Evolutionary conservation across 2,329 filamentous ascomycete species (phyloP), one percentile per base, ranked within the genome.

Genomic region (Aspergillus bombycis): DNA sequence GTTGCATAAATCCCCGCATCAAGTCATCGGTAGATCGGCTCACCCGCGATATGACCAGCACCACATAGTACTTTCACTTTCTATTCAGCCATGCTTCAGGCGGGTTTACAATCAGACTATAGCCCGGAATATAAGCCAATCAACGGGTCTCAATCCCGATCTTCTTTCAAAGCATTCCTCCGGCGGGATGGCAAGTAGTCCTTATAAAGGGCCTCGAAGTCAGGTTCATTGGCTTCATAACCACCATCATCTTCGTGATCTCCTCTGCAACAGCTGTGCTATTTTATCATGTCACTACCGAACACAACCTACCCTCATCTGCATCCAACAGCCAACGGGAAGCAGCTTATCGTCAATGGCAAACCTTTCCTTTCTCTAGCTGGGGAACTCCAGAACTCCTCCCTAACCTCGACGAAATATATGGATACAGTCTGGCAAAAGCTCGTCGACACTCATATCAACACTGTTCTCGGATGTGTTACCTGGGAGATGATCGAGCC

Each of bases 401-500:
- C 80, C 1, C 72, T 83, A 54, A 79, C 75, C 10, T 83, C 79
- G 6, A 74, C 78, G 9, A 72, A 76, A 53, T 83, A 79, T 62
- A 84, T 84, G 81, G 68, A 73, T 19, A 72, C 76, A 9, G 71
- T 78, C 8, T 84, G 81, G 80, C 74, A 76, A 36, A 81, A 80
- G 56, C 71, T 83, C 65, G 72, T 71, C 5, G 73, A 73, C 21
- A 79, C 74, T 16, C 73, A 80, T 61, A 71, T 81, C 66, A 83
- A 84, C 64, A 83, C 81, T 3, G 67, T 83, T 2, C 73, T 83
- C 3, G 81, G 80, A 1, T 78, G 74, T 58, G 77, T 83, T 1
- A 78, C 77, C 0, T 83, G 82, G 82, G 82, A 84, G 63, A 72
- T 78, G 57, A 80, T 83, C 38, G 82, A 84, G 70, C 79, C 81